These are phyloP conservation scores for Colletotrichum paranaense DNA, from an alignment of 2,329 filamentous ascomycete species.

Conservation along the genomic window DNA sequence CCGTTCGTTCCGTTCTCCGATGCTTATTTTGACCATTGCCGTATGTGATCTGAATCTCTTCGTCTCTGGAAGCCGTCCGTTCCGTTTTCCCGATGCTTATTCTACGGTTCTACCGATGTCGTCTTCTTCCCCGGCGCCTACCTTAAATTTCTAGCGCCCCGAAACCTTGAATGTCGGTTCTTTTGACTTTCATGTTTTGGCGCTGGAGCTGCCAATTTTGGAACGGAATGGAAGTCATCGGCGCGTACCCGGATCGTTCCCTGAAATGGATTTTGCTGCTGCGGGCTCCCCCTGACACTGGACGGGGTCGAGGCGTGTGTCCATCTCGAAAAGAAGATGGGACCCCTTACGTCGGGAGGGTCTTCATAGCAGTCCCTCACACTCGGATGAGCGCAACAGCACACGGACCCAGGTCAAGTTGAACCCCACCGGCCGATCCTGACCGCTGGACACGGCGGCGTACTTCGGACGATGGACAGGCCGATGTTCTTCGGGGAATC, in stretches of 20 bases:
- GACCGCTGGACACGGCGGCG: neutral
- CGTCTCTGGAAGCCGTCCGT: neutral
- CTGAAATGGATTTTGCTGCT: too few species aligned
- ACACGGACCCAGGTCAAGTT: neutral
- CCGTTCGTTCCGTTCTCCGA: neutral
- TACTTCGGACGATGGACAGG: neutral
- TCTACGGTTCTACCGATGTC: neutral
- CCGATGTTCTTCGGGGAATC: neutral
- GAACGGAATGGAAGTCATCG: neutral
- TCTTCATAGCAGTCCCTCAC: neutral
- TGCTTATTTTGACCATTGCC: neutral
- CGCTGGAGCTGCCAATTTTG: neutral
- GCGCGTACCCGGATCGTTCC: slow-evolving; percentile 5
- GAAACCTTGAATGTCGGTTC: neutral
- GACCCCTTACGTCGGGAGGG: slow-evolving; percentile 5
- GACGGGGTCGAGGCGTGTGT: too few species aligned
- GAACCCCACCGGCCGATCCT: neutral
- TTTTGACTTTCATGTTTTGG: neutral
- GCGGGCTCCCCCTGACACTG: neutral
- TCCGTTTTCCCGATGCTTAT: neutral
- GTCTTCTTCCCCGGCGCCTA: neutral
- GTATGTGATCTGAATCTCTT: too few species aligned
- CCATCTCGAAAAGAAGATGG: neutral
- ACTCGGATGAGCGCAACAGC: neutral
- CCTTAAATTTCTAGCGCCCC: neutral